Evolutionary conservation across 2,329 filamentous ascomycete genomes (phyloP).

Genomic region (Fusarium drepaniforme): DNA sequence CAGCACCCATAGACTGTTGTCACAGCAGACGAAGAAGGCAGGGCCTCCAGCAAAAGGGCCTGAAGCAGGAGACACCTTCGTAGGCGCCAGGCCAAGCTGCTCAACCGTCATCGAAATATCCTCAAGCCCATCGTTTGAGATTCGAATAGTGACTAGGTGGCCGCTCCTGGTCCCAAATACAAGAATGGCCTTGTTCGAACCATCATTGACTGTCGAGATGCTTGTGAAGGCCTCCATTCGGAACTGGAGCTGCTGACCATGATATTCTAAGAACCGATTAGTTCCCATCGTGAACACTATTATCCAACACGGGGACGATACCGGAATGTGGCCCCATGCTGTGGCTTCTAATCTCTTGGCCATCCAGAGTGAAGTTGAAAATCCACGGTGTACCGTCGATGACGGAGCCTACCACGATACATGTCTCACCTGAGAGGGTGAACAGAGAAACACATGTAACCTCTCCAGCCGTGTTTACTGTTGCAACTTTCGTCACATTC

Average conservation of each 20-base stretch:
- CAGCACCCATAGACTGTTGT: constrained; percentile 59
- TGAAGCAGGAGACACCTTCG: constrained; percentile 49
- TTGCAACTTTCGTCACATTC: constrained; percentile 43
- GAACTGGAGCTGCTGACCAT: background rate
- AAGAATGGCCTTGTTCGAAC: constrained; percentile 46
- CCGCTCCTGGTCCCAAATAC: constrained; percentile 65
- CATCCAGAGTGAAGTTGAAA: constrained; percentile 46
- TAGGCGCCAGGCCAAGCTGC: constrained; percentile 52
- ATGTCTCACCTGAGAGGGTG: constrained; percentile 38
- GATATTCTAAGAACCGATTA: constrained; percentile 16
- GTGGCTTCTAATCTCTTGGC: constrained; percentile 33
- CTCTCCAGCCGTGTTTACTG: constrained; percentile 58
- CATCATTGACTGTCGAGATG: constrained; percentile 52
- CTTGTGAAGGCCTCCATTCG: constrained; percentile 61
- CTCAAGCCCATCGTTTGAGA: constrained; percentile 34
- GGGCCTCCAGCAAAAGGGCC: constrained; percentile 37
- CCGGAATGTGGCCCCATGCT: constrained; percentile 24
- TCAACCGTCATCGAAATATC: constrained; percentile 46
- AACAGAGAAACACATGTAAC: constrained; percentile 61
- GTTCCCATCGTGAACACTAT: background rate
- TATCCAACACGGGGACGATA: constrained; percentile 5
- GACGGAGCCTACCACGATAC: constrained; percentile 52
- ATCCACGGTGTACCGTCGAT: constrained; percentile 49
- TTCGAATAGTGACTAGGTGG: constrained; percentile 58
- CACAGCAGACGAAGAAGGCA: constrained; percentile 61